phyloP scores from a whole-genome alignment of 257 asterid genomes.

The Jacaranda mimosifolia region DNA sequence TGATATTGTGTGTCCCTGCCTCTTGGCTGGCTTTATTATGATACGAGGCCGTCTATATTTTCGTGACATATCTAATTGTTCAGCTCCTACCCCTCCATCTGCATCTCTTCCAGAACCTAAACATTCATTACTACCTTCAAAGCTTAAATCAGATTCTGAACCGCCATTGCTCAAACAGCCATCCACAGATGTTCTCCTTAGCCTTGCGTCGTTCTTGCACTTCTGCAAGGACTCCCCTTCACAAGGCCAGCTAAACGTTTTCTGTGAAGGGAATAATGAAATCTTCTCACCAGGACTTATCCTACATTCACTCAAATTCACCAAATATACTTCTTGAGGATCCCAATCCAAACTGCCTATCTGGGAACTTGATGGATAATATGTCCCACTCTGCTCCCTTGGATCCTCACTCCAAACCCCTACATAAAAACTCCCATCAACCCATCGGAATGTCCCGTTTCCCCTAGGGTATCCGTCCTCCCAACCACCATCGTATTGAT shows the following conservation, averaged over 20 bases:
- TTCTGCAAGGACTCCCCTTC: constrained; percentile 40
- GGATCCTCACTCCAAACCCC: constrained; percentile 87
- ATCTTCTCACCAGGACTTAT: constrained; percentile 64
- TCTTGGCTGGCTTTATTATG: constrained; percentile 60
- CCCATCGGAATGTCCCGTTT: constrained; percentile 79
- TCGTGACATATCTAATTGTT: constrained; percentile 40
- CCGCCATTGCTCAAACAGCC: constrained; percentile 51
- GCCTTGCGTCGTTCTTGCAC: constrained; percentile 31
- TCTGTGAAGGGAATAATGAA: constrained; percentile 70
- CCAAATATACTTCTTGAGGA: constrained; percentile 65
- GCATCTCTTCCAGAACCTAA: constrained; percentile 44
- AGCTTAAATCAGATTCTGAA: constrained; percentile 63
- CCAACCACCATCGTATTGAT: constrained; percentile 84
- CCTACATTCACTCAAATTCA: constrained; percentile 56
- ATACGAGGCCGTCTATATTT: constrained; percentile 48
- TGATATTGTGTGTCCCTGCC: constrained; percentile 70
- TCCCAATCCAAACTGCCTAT: constrained; percentile 65
- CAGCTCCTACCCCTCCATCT: constrained; percentile 41
- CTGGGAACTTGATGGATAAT: constrained; percentile 64
- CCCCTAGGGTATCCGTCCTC: constrained; percentile 82
- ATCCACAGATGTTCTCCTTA: constrained; percentile 48
- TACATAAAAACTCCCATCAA: constrained; percentile 82
- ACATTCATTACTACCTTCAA: constrained; percentile 40
- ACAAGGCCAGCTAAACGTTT: constrained; percentile 62
- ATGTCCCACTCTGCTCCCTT: constrained; percentile 78